phyloP scores from a whole-genome alignment of 331 rosid species.

The Pyracantha coccinea region DNA sequence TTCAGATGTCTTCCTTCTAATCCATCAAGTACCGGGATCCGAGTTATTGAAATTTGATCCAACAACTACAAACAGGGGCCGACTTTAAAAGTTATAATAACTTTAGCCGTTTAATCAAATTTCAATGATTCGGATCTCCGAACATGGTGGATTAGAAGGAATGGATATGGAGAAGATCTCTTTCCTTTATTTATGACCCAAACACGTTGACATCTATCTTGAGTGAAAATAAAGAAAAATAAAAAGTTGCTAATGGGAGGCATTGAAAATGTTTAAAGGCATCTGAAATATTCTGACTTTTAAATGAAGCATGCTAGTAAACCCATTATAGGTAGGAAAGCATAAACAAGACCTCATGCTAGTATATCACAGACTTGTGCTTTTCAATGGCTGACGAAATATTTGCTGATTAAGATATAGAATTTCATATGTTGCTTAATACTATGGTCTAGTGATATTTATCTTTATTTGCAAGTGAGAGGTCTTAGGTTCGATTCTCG shows the following conservation, averaged over 20 bases:
- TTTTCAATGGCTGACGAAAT: too few species aligned
- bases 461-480: too few species aligned
- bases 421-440: too few species aligned
- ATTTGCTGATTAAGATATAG: too few species aligned
- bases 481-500: too few species aligned
- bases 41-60: too few species aligned
- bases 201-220: not conserved
- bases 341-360: not conserved
- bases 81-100: too few species aligned
- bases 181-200: not conserved
- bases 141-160: too few species aligned
- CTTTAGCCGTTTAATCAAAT: rapidly evolving
- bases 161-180: rapidly evolving
- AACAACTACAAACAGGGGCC: too few species aligned
- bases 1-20: rapidly evolving
- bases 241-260: not conserved
- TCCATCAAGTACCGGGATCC: rapidly evolving
- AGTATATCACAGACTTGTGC: too few species aligned
- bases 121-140: rapidly evolving
- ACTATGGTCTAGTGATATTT: too few species aligned
- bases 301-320: not conserved
- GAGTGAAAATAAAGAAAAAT: not conserved
- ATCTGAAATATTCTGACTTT: not conserved
- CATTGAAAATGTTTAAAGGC: not conserved
- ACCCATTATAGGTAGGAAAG: not conserved